Conservation (phyloP, 2,329 filamentous ascomycete genomes). For the Aspergillus sp. region DNA sequence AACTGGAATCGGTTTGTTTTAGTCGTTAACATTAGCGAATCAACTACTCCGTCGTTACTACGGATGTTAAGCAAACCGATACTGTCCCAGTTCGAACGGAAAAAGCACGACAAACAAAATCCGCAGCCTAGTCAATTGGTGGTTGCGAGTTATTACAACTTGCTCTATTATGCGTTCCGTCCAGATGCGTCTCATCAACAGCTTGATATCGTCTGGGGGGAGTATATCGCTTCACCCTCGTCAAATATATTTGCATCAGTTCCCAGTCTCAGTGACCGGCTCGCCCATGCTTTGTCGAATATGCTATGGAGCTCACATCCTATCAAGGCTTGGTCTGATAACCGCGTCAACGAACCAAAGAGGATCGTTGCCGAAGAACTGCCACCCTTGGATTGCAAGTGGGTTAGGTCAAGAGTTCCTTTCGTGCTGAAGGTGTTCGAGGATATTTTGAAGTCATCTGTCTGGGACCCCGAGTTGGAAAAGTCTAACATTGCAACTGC, state of each 20-base stretch:
- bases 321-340: slow-evolving; percentile 68
- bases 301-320: slow-evolving; percentile 55
- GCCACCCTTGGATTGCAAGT: slow-evolving; percentile 80
- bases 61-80: slow-evolving; percentile 70
- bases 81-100: slow-evolving; percentile 66
- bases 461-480: slow-evolving; percentile 49
- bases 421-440: slow-evolving; percentile 65
- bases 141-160: slow-evolving; percentile 72
- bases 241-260: slow-evolving; percentile 53
- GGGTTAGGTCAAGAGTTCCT: slow-evolving; percentile 72
- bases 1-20: slow-evolving; percentile 87
- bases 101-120: slow-evolving; percentile 52
- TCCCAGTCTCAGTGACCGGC: slow-evolving; percentile 57
- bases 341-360: slow-evolving; percentile 63
- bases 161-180: slow-evolving; percentile 80
- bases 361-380: slow-evolving; percentile 70
- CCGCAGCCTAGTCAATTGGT: slow-evolving; percentile 56
- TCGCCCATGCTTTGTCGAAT: slow-evolving; percentile 69
- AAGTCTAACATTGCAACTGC: slow-evolving; percentile 55
- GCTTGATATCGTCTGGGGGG: slow-evolving; percentile 76
- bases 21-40: slow-evolving; percentile 64
- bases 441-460: slow-evolving; percentile 50
- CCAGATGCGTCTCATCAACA: slow-evolving; percentile 66
- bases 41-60: slow-evolving; percentile 55
- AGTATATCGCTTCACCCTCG: slow-evolving; percentile 67